Conservation (phyloP, 2,329 filamentous ascomycete species). For the Beauveria brongniartii region DNA sequence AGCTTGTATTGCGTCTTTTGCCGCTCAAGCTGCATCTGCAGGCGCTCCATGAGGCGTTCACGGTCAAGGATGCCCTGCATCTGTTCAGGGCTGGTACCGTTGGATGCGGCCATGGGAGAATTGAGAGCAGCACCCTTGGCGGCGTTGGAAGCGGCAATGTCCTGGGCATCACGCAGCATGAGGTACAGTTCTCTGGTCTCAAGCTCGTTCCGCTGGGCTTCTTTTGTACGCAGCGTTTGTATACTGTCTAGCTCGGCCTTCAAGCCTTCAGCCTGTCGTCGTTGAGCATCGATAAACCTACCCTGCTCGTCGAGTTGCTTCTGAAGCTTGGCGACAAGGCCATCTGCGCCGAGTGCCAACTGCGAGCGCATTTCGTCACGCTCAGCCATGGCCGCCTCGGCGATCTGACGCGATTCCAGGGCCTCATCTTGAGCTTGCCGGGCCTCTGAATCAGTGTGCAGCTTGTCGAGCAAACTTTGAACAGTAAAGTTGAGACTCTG, state of each 20-base stretch:
- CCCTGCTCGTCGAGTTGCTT: constrained; percentile 90
- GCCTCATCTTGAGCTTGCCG: constrained; percentile 88
- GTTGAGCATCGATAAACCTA: constrained; percentile 81
- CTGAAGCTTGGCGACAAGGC: constrained; percentile 85
- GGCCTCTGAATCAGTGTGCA: constrained; percentile 94
- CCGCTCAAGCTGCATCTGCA: constrained; percentile 91
- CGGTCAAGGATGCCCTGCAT: constrained; percentile 93
- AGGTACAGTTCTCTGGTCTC: constrained; percentile 95
- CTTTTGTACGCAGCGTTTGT: constrained; percentile 77
- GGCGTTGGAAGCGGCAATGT: constrained; percentile 84
- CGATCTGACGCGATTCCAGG: constrained; percentile 81
- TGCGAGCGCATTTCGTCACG: constrained; percentile 88
- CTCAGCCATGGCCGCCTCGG: constrained; percentile 92
- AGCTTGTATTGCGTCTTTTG: constrained; percentile 98
- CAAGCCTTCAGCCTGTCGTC: constrained; percentile 75
- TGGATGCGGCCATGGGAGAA: constrained; percentile 41
- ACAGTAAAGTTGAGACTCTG: constrained; percentile 97
- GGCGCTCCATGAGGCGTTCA: constrained; percentile 81
- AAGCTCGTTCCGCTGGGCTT: constrained; percentile 88
- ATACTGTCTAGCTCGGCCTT: constrained; percentile 85
- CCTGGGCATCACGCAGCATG: constrained; percentile 95
- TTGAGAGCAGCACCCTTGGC: constrained; percentile 42
- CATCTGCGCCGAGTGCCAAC: constrained; percentile 85
- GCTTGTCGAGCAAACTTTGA: constrained; percentile 85
- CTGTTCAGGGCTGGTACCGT: constrained; percentile 55